A percentile compares a stretch with the other conserved stretches of the same genome.
Evolutionary conservation across 192 early-diverging fungal genomes (phyloP).

Genomic region (Coemansia sp.): DNA sequence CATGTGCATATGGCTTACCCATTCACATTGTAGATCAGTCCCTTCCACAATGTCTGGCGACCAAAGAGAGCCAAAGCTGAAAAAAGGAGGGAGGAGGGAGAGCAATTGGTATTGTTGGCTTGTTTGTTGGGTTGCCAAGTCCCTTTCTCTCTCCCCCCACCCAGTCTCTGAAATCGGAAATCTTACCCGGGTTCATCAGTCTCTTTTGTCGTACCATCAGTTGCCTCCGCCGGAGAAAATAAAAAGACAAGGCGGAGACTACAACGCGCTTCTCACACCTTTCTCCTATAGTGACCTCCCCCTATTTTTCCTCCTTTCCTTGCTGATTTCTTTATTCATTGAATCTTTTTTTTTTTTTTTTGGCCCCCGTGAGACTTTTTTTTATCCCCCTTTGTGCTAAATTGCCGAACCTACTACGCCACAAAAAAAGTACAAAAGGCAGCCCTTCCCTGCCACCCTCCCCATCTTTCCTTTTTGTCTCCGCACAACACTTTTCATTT

Average conservation of each 20-base stretch:
- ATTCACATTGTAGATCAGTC: neutral
- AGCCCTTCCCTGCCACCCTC: neutral
- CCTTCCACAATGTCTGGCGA: neutral
- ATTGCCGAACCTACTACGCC: neutral
- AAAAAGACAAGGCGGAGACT: neutral
- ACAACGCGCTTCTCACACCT: too few relatives aligned
- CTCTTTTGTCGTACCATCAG: neutral
- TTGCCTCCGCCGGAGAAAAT: neutral
- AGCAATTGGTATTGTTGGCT: neutral
- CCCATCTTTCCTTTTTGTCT: neutral
- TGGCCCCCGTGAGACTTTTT: neutral
- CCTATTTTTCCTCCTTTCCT: neutral
- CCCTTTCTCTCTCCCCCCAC: neutral
- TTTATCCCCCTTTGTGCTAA: neutral
- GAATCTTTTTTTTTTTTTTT: conserved; percentile 1
- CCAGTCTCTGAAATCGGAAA: conserved; percentile 2
- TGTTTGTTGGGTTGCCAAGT: neutral
- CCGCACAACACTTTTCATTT: neutral
- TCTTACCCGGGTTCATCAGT: neutral
- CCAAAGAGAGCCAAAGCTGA: neutral
- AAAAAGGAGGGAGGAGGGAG: neutral
- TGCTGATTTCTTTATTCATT: conserved; percentile 1
- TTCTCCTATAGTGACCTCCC: too few relatives aligned
- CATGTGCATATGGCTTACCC: neutral
- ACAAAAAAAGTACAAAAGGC: neutral